These are phyloP conservation scores for Sugiyamaella xylanicola DNA, from an alignment of 1,139 yeast species.

Conservation along the genomic window DNA sequence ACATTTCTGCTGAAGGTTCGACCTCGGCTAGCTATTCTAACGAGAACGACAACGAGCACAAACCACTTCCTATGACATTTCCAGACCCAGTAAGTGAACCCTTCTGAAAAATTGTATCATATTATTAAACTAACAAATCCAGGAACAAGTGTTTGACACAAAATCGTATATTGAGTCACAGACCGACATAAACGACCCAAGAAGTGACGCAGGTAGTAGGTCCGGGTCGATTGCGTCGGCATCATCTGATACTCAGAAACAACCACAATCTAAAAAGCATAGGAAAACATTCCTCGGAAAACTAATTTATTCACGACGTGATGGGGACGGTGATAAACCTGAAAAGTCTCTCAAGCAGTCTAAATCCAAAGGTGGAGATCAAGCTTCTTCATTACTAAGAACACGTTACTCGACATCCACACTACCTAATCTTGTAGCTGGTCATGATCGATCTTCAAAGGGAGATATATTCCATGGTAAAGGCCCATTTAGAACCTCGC, in stretches of 20 bases:
- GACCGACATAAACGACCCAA: slow-evolving; percentile 4
- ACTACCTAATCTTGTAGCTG: slow-evolving; percentile 2
- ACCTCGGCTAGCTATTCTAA: neutral
- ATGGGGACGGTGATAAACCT: slow-evolving; percentile 26
- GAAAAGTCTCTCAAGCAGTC: slow-evolving; percentile 6
- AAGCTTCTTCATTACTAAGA: slow-evolving; percentile 6
- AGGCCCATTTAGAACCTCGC: slow-evolving; percentile 12
- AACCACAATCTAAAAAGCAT: slow-evolving; percentile 23
- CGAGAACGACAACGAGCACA: neutral
- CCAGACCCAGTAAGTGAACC: slow-evolving; percentile 27
- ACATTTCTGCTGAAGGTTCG: neutral
- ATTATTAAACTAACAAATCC: neutral
- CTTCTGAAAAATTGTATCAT: neutral
- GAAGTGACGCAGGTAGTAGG: slow-evolving; percentile 22
- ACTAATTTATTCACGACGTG: slow-evolving; percentile 32
- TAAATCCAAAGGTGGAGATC: slow-evolving; percentile 5
- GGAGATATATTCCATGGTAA: slow-evolving; percentile 12
- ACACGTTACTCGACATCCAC: slow-evolving; percentile 17
- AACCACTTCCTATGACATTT: slow-evolving; percentile 20
- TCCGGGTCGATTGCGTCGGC: slow-evolving; percentile 33
- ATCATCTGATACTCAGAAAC: slow-evolving; percentile 19
- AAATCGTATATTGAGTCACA: slow-evolving; percentile 17
- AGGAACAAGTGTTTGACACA: slow-evolving; percentile 21
- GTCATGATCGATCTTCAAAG: slow-evolving; percentile 1
- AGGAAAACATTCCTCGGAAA: slow-evolving; percentile 33